Evolutionary conservation across 129 eudicot species (phyloP).

Genomic region (Flaveria sonorensis): DNA sequence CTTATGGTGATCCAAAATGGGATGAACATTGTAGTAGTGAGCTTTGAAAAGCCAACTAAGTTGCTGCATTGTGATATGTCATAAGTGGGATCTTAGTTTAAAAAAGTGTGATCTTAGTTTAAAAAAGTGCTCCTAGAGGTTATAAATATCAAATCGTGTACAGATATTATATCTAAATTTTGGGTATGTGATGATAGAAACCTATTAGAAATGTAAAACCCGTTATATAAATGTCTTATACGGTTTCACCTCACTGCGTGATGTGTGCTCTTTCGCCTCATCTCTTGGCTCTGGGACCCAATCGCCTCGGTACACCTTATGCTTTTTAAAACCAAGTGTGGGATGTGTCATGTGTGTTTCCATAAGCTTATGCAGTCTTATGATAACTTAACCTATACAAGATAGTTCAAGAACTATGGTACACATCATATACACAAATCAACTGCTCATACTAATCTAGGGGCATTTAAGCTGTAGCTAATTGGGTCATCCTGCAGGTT

Average conservation of each 20-base stretch:
- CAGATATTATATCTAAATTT: no score
- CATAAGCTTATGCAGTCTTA: neutral
- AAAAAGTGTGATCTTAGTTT: no score
- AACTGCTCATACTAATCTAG: neutral
- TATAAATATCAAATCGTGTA: no score
- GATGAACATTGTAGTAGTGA: neutral
- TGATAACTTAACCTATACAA: neutral
- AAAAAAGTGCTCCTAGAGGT: no score
- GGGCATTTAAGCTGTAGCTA: constrained; percentile 1
- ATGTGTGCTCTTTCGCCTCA: no score
- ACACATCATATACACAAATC: neutral
- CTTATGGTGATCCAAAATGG: neutral
- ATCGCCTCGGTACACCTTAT: no score
- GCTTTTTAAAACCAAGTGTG: no score
- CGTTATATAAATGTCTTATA: no score
- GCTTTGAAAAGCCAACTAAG: constrained; percentile 7
- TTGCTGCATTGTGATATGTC: neutral
- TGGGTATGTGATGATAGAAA: no score
- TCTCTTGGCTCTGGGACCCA: neutral
- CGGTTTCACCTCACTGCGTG: no score
- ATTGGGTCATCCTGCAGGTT: constrained; percentile 41
- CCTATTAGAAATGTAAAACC: no score
- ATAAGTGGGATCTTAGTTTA: no score
- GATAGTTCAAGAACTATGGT: neutral
- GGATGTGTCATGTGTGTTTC: constrained; percentile 9